Evolutionary conservation across 2,329 filamentous ascomycete species (phyloP), one percentile per base, ranked within the genome.

Genomic region (Pseudogymnoascus sp.): DNA sequence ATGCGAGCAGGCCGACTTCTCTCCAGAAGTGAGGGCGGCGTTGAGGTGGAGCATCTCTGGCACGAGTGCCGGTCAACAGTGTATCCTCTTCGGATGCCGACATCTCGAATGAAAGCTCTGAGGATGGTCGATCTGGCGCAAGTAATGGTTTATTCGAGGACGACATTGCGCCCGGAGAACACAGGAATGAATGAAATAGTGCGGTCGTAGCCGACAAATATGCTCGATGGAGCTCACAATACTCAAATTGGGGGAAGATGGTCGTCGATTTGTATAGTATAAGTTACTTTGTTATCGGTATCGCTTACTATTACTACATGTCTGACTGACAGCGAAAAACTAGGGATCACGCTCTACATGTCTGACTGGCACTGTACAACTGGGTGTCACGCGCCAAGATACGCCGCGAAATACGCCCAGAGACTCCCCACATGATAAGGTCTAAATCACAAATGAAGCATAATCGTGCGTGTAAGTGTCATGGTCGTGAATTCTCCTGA

Each of bases 1-100:
- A 96, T 58, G 83, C 76, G 72, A 96, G 92, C 65, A 96, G 77
- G 25, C 87, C 83, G 60, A 90, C 74, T 72, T 97, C 91, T 65
- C 89, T 84, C 84, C 85, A 89, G 71, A 82, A 80, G 62, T 83
- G 73, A 74, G 84, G 83, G 63, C 74, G 74, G 61, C 67, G 70
- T 67, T 62, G 69, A 64, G 48, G 65, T 65, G 58, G 65, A 63
- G 55, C 62, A 21, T 41, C 65, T 66, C 27, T 68, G 68, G 55
- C 71, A 55, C 64, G 63, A 59, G 63, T 62, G 73, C 66, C 60
- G 66, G 60, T 71, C 72, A 73, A 69, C 29, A 76, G 68, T 3
- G 71, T 71, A 62, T 75, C 74, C 62, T 77, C 74, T 66, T 76
- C 74, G 31, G 73, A 81, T 55, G 80, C 79, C 66, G 80, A 79